A percentile compares a stretch with the other conserved stretches of the same genome.
Evolutionary conservation across 2,329 filamentous ascomycete species (phyloP).

Genomic region (Blastomyces percursus): DNA sequence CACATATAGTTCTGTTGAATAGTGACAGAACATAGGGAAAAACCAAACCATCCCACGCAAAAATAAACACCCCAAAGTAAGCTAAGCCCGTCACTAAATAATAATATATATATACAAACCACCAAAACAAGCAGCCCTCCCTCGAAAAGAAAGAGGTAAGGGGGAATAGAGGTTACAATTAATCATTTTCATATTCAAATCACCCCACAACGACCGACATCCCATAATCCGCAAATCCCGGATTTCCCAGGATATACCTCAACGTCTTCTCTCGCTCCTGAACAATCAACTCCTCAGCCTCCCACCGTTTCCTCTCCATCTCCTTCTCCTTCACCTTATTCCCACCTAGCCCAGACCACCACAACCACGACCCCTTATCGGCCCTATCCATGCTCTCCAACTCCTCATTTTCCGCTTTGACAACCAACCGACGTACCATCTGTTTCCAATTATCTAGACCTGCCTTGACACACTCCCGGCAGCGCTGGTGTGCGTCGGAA

Average conservation of each 20-base stretch:
- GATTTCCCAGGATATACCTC: slow-evolving; percentile 7
- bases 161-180: not conserved
- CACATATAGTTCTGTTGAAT: not conserved
- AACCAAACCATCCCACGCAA: not conserved
- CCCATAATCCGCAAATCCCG: slow-evolving; percentile 6
- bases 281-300: slow-evolving; percentile 31
- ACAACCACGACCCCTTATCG: slow-evolving; percentile 22
- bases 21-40: not conserved
- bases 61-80: not conserved
- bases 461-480: slow-evolving; percentile 63
- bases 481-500: slow-evolving; percentile 46
- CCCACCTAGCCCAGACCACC: slow-evolving; percentile 26
- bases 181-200: not conserved
- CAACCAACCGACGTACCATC: slow-evolving; percentile 62
- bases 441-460: slow-evolving; percentile 71
- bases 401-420: slow-evolving; percentile 28
- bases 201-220: slow-evolving; percentile 2
- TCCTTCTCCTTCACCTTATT: slow-evolving; percentile 21
- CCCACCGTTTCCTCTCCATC: slow-evolving; percentile 27
- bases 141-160: not conserved
- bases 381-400: slow-evolving; percentile 25
- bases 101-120: not conserved
- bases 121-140: not conserved
- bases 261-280: slow-evolving; percentile 26
- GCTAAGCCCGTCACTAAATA: not conserved